A percentile compares a stretch with the other conserved stretches of the same genome.
Evolutionary conservation across 805 yeast genomes (phyloP).

Genomic region (Candida lessepsii): DNA sequence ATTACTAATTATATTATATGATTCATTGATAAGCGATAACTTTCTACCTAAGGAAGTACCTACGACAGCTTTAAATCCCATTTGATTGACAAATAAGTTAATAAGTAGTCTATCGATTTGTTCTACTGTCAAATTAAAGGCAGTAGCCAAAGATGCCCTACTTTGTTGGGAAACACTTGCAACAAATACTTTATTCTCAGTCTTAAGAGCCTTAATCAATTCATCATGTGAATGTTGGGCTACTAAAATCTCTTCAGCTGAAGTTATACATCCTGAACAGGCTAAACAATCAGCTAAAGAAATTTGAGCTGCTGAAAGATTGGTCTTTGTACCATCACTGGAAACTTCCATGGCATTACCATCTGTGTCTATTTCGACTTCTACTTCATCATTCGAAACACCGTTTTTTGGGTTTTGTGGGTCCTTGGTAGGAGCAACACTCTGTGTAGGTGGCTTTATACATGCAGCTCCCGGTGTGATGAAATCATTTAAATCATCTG

Average conservation of each 20-base stretch:
- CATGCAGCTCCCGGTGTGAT: conserved; percentile 94
- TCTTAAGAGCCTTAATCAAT: conserved; percentile 56
- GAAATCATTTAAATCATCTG: conserved; percentile 90
- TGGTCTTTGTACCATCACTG: conserved; percentile 49
- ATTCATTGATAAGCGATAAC: conserved; percentile 50
- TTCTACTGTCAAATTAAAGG: conserved; percentile 51
- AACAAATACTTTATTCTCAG: conserved; percentile 48
- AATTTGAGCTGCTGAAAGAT: conserved; percentile 77
- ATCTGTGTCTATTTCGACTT: conserved; percentile 56
- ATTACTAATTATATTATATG: conserved; percentile 46
- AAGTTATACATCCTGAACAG: conserved; percentile 94
- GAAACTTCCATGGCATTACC: conserved; percentile 72
- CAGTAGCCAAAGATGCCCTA: conserved; percentile 76
- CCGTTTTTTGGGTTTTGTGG: too few species aligned
- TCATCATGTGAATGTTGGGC: conserved; percentile 88
- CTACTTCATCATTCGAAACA: conserved; percentile 43
- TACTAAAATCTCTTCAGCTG: conserved; percentile 92
- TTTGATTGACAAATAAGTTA: conserved; percentile 53
- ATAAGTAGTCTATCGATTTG: conserved; percentile 62
- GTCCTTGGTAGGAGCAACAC: conserved; percentile 20
- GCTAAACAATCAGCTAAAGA: conserved; percentile 92
- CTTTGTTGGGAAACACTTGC: conserved; percentile 85
- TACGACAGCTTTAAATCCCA: conserved; percentile 72
- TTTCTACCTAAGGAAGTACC: conserved; percentile 84
- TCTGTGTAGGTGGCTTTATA: conserved; percentile 60